Evolutionary conservation across 2,329 filamentous ascomycete species (phyloP), one percentile per base, ranked within the genome.

Genomic region (Claviceps citrina): DNA sequence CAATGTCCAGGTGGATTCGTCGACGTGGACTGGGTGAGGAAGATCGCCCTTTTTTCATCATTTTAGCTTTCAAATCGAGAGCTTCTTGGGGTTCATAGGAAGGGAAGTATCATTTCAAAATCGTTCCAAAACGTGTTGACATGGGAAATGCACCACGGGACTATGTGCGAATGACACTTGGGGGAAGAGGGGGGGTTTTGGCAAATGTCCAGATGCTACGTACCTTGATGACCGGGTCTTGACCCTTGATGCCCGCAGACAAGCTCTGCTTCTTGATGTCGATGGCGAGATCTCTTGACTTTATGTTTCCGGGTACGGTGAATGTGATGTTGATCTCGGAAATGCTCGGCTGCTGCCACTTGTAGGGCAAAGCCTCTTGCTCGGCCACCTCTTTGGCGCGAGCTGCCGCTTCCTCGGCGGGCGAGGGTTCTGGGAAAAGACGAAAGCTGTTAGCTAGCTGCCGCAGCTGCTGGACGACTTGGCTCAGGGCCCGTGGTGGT

Each of bases 341-440:
- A 58, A 98, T 94, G 19, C 82, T 87, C 65, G 98, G 91, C 9
- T 98, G 91, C 10, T 74, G 82, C 91, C 91, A 98, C 66, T 93
- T 91, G 77, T 98, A 98, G 1, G 91, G 91, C 31, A 98, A 78
- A 19, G 80, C 75, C 31, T 78, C 81, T 67, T 98, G 91, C 65
- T 98, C 91, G 52, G 79, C 81, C 42, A 73, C 69, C 65, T 98
- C 86, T 58, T 80, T 78, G 46, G 76, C 79, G 48, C 66, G 68
- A 43, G 71, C 68, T 16, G 73, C 73, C 9, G 70, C 75, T 49
- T 69, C 65, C 47, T 76, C 68, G 46, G 71, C 73, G 43, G 70
- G 63, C 18, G 65, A 68, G 41, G 58, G 64, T 53, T 78, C 73
- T 70, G 20, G 31, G 24, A 15, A 27, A 2, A 12, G 26, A 12